A percentile compares a stretch with the other conserved stretches of the same genome.
These are phyloP conservation scores for Penicillium palitans DNA, from an alignment of 2,329 filamentous ascomycete species.

Conservation along the genomic window DNA sequence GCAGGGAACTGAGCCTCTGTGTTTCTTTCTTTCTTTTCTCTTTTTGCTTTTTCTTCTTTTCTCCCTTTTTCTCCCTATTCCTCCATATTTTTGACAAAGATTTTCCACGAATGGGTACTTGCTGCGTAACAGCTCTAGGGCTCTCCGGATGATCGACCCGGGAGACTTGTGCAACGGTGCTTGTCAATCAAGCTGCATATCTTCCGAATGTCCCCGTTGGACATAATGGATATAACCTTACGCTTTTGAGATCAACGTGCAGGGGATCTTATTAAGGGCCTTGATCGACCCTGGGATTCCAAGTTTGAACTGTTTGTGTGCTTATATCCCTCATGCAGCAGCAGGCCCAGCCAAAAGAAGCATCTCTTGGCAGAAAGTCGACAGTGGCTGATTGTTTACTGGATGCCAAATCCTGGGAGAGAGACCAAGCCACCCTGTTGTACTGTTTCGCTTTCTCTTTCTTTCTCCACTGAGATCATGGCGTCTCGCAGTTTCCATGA, in stretches of 20 bases:
- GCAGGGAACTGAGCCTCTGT: slow-evolving; percentile 6
- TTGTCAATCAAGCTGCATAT: slow-evolving; percentile 32
- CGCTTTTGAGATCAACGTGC: slow-evolving; percentile 15
- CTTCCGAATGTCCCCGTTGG: slow-evolving; percentile 34
- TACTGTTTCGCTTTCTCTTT: not conserved
- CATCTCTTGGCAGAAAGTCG: slow-evolving; percentile 4
- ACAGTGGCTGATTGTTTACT: not conserved
- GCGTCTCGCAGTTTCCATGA: not conserved
- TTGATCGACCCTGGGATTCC: slow-evolving; percentile 10
- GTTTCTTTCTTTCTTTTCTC: slow-evolving; percentile 1
- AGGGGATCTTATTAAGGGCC: slow-evolving; percentile 15
- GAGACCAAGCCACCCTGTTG: not conserved
- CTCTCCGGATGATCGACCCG: slow-evolving; percentile 30
- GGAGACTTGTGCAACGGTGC: slow-evolving; percentile 30
- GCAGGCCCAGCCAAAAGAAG: slow-evolving; percentile 18
- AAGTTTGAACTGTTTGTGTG: slow-evolving; percentile 26
- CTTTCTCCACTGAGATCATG: not conserved
- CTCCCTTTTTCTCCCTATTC: not conserved
- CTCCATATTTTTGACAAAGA: not conserved
- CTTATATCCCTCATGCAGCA: slow-evolving; percentile 20
- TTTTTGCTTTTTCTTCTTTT: not conserved
- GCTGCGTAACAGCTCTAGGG: slow-evolving; percentile 3
- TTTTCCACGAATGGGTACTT: slow-evolving; percentile 5
- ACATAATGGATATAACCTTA: slow-evolving; percentile 15
- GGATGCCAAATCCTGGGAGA: not conserved